Conservation (phyloP, 2,329 filamentous ascomycete species). For the Conoideocrella luteorostrata region DNA sequence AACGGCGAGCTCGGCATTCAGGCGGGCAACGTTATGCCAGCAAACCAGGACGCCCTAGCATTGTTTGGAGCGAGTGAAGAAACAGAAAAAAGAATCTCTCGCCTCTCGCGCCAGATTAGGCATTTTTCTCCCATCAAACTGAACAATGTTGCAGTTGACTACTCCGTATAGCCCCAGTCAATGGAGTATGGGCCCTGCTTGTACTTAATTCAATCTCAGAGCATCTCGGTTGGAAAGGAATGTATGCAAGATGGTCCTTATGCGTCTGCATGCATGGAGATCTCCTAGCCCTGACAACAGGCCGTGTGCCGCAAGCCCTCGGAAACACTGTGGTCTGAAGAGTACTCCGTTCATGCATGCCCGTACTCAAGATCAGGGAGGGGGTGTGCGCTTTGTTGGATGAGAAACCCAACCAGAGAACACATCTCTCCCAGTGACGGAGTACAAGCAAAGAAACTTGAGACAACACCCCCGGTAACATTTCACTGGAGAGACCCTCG, state of each 20-base stretch:
- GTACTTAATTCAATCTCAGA: neutral
- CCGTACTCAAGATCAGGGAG: neutral
- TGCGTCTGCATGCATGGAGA: neutral
- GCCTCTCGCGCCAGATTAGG: too few species aligned
- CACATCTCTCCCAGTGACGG: neutral
- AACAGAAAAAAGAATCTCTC: too few species aligned
- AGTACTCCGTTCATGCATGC: neutral
- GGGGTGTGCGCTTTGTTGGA: conserved; percentile 4
- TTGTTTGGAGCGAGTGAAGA: neutral
- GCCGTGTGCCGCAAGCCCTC: neutral
- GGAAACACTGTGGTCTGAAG: neutral
- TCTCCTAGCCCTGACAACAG: neutral
- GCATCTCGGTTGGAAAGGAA: neutral
- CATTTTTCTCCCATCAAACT: too few species aligned
- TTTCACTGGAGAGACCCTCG: conserved; percentile 1
- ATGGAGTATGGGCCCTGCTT: too few species aligned
- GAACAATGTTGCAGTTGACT: too few species aligned
- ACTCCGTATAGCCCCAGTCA: too few species aligned
- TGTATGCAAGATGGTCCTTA: too few species aligned
- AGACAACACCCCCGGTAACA: conserved; percentile 4
- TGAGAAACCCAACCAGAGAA: conserved; percentile 2
- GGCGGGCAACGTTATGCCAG: neutral
- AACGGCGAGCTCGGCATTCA: too few species aligned
- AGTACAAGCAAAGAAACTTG: conserved; percentile 1
- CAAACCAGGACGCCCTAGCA: neutral